Base-by-base conservation (phyloP, 1,139 yeast species). In the Pichia terricola region DNA sequence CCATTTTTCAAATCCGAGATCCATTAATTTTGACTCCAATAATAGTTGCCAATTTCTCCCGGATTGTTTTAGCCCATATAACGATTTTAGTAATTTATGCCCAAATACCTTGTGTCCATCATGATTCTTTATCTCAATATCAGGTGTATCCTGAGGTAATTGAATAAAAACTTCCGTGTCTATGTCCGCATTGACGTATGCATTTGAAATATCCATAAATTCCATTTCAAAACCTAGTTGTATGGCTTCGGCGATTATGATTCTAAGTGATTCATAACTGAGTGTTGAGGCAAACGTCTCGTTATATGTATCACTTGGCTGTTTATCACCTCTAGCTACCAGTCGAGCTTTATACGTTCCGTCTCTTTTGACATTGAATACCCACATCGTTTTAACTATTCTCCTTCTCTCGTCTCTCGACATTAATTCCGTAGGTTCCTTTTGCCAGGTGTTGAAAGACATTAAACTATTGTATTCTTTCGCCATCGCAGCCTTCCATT, bases 201-300 rank as follows among this genome's bases (percentile, higher is more conserved):
- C 41, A 34, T 39, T 39, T 2, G 41, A 39, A 3, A 39, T 26
- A 28, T 39, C 41, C 41, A 39, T 39, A 11, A 34, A 34, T 39
- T 39, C 31, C 3, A 34, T 5, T 6, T 34, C 34, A 25, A 28
- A 34, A 25, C 26, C 9, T 5, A 11, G 2, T 2, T 5, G 2
- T 3, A 5, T 9, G 3, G 34, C 10, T 39, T 34, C 41, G n/a
- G 34, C 37, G n/a, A 39, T 4, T 8, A 34, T 33, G 4, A 28
- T 16, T 27, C 33, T 39, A 6, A 39, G 22, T 3, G 40, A 39
- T 34, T 39, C 33, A 22, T 33, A 39, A 9, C 28, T 33, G 9
- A 39, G 16, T 7, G 40, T 39, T 3, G 37, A 33, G 5, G 40
- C 28, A 34, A 33, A 34, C 6, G 40, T 33, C 22, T 39, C 37